Conservation (phyloP, 1,284 basidiomycete species). For the Papiliotrema fonsecae region DNA sequence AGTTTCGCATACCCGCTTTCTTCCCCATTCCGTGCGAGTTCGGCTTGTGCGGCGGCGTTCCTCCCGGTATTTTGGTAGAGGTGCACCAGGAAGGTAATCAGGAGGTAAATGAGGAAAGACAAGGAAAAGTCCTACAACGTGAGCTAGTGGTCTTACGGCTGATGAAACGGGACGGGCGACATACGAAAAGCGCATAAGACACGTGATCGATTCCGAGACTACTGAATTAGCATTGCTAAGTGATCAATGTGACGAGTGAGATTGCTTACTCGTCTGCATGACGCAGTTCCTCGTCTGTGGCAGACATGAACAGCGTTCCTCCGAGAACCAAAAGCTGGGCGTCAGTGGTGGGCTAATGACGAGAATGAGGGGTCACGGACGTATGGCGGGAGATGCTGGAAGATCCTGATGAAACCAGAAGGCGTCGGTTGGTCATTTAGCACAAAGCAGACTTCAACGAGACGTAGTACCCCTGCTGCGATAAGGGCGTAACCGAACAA, state of each 20-base stretch:
- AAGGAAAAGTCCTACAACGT: constrained; percentile 57
- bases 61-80: constrained; percentile 60
- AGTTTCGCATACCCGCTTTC: constrained; percentile 34
- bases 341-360: neutral
- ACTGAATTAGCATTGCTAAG: constrained; percentile 13
- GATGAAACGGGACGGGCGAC: constrained; percentile 14
- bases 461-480: constrained; percentile 72
- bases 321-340: constrained; percentile 62
- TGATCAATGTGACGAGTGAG: neutral
- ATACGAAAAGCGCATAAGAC: constrained; percentile 74
- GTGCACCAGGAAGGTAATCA: constrained; percentile 59
- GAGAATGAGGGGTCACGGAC: constrained; percentile 52
- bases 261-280: constrained; percentile 53
- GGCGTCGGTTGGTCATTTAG: constrained; percentile 47
- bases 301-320: constrained; percentile 76
- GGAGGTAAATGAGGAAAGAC: constrained; percentile 70
- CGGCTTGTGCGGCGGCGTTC: constrained; percentile 48
- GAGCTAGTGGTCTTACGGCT: too few species aligned
- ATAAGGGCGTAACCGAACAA: constrained; percentile 82
- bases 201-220: constrained; percentile 77
- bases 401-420: constrained; percentile 53
- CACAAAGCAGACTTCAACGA: constrained; percentile 81
- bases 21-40: constrained; percentile 1
- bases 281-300: constrained; percentile 79
- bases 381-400: constrained; percentile 80